phyloP scores from a whole-genome alignment of 495 filamentous ascomycete species.

The Neurospora sp. region DNA sequence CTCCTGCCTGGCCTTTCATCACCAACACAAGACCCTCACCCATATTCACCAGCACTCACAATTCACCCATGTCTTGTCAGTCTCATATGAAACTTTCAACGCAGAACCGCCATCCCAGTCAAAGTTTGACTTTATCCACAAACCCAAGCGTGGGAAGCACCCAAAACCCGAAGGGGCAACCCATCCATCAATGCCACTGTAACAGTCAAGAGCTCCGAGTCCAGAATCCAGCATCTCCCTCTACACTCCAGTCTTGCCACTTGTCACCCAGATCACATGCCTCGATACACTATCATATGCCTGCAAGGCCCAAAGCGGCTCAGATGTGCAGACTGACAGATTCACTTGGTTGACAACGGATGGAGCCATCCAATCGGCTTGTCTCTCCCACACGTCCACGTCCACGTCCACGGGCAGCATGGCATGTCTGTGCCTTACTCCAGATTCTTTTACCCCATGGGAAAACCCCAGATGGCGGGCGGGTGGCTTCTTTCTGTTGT shows the following conservation, averaged over 20 bases:
- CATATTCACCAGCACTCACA: background rate
- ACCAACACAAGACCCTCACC: background rate
- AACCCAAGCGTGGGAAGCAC: background rate
- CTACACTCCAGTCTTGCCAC: conserved; percentile 1
- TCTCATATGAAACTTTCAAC: background rate
- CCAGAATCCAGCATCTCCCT: background rate
- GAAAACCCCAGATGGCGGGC: background rate
- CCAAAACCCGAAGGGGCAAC: background rate
- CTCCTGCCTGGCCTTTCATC: background rate
- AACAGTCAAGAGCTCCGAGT: background rate
- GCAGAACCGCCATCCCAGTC: background rate
- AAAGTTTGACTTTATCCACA: background rate
- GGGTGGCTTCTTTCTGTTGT: background rate
- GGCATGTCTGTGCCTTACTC: background rate
- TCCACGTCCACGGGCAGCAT: background rate
- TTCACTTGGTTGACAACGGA: background rate
- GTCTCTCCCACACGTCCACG: background rate
- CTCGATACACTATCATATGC: conserved; percentile 3
- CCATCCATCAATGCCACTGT: background rate
- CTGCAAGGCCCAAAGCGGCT: conserved; percentile 15
- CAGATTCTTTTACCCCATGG: background rate
- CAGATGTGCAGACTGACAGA: background rate
- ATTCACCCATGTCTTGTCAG: fast-evolving
- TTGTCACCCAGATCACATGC: conserved; percentile 1
- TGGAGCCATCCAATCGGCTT: background rate